Evolutionary conservation across 1,139 yeast species (phyloP).

Genomic region (Lodderomyces theae): DNA sequence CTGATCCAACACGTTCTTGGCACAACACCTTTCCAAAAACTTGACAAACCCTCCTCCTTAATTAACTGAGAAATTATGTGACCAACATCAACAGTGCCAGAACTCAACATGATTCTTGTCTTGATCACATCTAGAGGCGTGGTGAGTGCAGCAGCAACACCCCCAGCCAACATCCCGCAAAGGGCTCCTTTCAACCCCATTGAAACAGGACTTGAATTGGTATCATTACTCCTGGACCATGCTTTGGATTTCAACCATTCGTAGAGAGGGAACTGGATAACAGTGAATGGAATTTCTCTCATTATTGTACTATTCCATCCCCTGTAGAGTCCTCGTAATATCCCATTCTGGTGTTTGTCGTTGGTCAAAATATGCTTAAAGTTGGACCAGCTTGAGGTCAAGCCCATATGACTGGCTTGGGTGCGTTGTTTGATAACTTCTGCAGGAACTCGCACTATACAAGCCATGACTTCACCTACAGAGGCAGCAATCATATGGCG

Average conservation of each 20-base stretch:
- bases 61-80: slow-evolving; percentile 47
- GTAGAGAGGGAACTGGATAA: slow-evolving; percentile 91
- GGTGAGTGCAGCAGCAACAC: slow-evolving; percentile 88
- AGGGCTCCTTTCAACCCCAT: slow-evolving; percentile 70
- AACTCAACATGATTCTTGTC: slow-evolving; percentile 82
- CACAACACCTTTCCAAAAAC: slow-evolving; percentile 80
- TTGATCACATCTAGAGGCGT: slow-evolving; percentile 93
- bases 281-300: slow-evolving; percentile 94
- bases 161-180: slow-evolving; percentile 95
- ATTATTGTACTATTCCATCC: slow-evolving; percentile 92
- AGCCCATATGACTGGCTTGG: slow-evolving; percentile 57
- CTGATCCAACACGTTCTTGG: slow-evolving; percentile 97
- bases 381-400: slow-evolving; percentile 64
- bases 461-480: slow-evolving; percentile 88
- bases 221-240: slow-evolving; percentile 15
- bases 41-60: slow-evolving; percentile 63
- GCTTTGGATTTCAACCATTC: slow-evolving; percentile 70
- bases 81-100: slow-evolving; percentile 45
- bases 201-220: slow-evolving; percentile 22
- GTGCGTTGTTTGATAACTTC: slow-evolving; percentile 95
- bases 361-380: slow-evolving; percentile 46
- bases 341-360: slow-evolving; percentile 58
- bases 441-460: slow-evolving; percentile 92
- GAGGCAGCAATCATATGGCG: slow-evolving; percentile 86
- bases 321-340: slow-evolving; percentile 75